Conservation (phyloP, 495 filamentous ascomycete species). For the Podospora sp. region DNA sequence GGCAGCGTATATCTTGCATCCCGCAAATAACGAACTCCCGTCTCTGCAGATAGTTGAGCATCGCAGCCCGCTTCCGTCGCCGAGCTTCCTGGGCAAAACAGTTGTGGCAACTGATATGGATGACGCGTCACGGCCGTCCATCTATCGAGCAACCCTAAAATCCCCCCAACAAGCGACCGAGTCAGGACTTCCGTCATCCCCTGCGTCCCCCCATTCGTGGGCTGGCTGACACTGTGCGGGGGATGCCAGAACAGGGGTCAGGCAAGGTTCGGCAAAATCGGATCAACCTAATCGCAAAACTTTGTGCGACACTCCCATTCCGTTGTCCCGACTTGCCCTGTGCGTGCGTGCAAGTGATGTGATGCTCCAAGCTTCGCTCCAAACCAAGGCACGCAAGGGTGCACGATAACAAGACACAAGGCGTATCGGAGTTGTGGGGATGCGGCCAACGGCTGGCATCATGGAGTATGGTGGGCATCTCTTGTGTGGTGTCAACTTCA, state of each 20-base stretch:
- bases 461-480: neutral
- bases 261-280: slow-evolving; percentile 27
- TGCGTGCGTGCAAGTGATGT: neutral
- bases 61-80: neutral
- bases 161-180: neutral
- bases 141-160: neutral
- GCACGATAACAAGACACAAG: neutral
- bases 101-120: neutral
- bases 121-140: slow-evolving; percentile 11
- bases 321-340: neutral
- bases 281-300: slow-evolving; percentile 24
- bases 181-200: neutral
- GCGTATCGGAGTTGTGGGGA: neutral
- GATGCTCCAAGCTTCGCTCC: neutral
- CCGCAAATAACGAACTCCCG: neutral
- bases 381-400: neutral
- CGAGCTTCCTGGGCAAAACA: neutral
- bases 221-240: neutral
- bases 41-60: neutral
- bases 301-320: slow-evolving; percentile 19
- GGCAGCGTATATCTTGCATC: neutral
- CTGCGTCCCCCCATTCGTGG: neutral
- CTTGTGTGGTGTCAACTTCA: neutral
- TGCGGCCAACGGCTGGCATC: neutral
- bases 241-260: slow-evolving; percentile 10